phyloP scores from a whole-genome alignment of 177 flowering plant genomes.

The Vitis hybrid region DNA sequence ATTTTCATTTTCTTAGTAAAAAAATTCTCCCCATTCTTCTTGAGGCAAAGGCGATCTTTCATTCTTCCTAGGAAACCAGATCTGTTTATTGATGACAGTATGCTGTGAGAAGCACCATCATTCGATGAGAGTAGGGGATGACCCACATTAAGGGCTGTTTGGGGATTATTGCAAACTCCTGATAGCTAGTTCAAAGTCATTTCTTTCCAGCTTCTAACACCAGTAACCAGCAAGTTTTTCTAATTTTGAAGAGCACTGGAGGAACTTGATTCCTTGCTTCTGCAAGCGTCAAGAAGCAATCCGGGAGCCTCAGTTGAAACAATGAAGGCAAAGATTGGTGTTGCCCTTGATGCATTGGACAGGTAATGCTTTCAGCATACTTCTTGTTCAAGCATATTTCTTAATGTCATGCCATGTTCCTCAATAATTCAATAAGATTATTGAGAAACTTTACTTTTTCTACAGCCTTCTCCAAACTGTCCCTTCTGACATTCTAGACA shows the following conservation, averaged over 20 bases:
- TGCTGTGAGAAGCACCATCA: too few species aligned
- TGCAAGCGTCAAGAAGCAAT: conserved; percentile 79
- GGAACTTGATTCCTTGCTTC: conserved; percentile 78
- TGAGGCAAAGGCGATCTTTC: too few species aligned
- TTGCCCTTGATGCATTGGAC: conserved; percentile 63
- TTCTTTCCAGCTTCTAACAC: conserved; percentile 5
- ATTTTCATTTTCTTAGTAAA: too few species aligned
- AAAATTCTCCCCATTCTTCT: too few species aligned
- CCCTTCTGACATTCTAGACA: conserved; percentile 65
- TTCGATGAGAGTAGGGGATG: too few species aligned
- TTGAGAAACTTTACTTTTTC: too few species aligned
- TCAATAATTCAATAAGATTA: too few species aligned
- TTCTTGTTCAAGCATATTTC: too few species aligned
- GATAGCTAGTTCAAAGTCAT: not conserved
- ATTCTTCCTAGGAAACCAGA: too few species aligned
- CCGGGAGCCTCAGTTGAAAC: conserved; percentile 46
- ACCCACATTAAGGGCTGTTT: too few species aligned
- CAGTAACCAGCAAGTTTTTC: not conserved
- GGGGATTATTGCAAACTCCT: not conserved
- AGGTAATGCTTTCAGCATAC: conserved; percentile 39
- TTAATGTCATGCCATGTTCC: too few species aligned
- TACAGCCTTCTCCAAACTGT: conserved; percentile 82
- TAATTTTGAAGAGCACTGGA: conserved; percentile 69
- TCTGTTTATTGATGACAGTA: too few species aligned
- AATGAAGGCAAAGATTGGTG: conserved; percentile 65